These are phyloP conservation scores for Pseudonitzschia multiseries DNA, from an alignment of 108 stramenopile species.

Conservation along the genomic window DNA sequence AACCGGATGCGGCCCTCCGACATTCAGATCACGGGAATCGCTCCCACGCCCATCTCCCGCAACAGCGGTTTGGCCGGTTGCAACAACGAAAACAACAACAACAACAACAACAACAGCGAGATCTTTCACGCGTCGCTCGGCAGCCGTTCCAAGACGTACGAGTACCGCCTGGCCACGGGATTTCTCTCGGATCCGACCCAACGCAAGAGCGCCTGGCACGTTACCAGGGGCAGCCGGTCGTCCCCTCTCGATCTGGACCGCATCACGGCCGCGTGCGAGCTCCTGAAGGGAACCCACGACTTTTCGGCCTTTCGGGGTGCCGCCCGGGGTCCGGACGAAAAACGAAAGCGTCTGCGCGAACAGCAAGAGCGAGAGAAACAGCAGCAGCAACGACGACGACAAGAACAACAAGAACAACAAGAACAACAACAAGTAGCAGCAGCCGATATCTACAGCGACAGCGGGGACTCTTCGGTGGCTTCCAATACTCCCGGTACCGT, in stretches of 20 bases:
- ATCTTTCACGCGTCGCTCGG: constrained; percentile 80
- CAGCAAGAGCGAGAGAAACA: neutral
- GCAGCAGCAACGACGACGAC: neutral
- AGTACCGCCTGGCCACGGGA: constrained; percentile 63
- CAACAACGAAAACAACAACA: neutral
- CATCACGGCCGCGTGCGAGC: constrained; percentile 25
- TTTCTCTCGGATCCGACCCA: constrained; percentile 61
- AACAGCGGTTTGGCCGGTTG: no score
- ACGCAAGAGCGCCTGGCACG: constrained; percentile 55
- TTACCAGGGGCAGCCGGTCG: no score
- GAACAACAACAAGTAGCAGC: no score
- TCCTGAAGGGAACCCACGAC: constrained; percentile 50
- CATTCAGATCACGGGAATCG: constrained; percentile 54
- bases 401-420: no score
- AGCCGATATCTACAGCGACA: no score
- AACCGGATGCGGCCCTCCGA: constrained; percentile 82
- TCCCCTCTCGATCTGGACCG: no score
- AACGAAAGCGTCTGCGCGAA: constrained; percentile 20
- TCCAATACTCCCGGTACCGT: neutral
- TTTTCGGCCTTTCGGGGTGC: constrained; percentile 75
- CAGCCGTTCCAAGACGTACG: constrained; percentile 61
- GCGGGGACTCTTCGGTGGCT: no score
- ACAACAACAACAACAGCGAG: constrained; percentile 4
- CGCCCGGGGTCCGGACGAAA: constrained; percentile 56
- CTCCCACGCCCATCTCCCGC: constrained; percentile 46